A percentile compares a stretch with the other conserved stretches of the same genome.
Evolutionary conservation across 192 early-diverging fungal genomes (phyloP).

Genomic region (Endogone sp.): DNA sequence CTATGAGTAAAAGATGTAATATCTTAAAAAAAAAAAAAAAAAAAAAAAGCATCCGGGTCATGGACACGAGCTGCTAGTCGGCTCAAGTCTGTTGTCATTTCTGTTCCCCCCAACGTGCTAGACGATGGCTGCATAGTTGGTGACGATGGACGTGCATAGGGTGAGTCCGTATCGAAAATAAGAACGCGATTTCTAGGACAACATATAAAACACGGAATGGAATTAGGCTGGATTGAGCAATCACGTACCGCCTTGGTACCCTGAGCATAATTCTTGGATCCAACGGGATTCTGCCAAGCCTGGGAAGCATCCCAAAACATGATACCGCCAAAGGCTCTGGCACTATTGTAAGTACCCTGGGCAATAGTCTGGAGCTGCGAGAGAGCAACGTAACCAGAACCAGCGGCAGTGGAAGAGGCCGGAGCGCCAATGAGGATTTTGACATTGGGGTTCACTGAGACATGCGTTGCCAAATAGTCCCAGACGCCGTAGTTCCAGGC

Average conservation of each 20-base stretch:
- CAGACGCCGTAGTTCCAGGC: conserved; percentile 45
- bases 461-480: conserved; percentile 55
- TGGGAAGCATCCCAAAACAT: conserved; percentile 57
- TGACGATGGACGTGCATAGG: too few species aligned
- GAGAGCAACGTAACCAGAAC: conserved; percentile 46
- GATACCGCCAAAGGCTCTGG: conserved; percentile 50
- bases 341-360: conserved; percentile 28
- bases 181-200: too few species aligned
- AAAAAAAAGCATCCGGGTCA: too few species aligned
- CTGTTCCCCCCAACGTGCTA: too few species aligned
- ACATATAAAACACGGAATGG: too few species aligned
- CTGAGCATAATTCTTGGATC: conserved; percentile 19
- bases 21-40: too few species aligned
- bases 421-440: conserved; percentile 61
- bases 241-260: background rate
- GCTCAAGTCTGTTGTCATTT: too few species aligned
- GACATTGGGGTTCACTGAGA: conserved; percentile 54
- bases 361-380: conserved; percentile 34
- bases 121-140: too few species aligned
- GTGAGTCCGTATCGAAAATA: too few species aligned
- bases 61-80: too few species aligned
- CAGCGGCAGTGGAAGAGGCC: conserved; percentile 48
- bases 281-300: conserved; percentile 30
- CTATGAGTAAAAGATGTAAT: too few species aligned
- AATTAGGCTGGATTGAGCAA: too few species aligned